Base-by-base conservation (phyloP, 495 filamentous ascomycete genomes). In the Pyrenopolyporus hunteri region DNA sequence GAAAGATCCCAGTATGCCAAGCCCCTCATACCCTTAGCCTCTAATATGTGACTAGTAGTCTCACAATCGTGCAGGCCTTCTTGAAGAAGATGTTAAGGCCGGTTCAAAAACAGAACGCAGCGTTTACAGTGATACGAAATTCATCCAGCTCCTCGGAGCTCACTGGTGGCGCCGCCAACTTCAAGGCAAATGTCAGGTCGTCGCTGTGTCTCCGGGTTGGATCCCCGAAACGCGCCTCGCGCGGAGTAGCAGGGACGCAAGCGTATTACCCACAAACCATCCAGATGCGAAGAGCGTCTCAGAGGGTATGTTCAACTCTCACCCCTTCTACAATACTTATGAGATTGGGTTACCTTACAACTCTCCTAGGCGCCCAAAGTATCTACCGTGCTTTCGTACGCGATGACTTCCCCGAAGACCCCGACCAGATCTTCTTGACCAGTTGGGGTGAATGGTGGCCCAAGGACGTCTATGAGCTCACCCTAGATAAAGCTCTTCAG, bases 151-250 rank as follows among this genome's bases (percentile, higher is more conserved):
- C 3, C 73, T 80, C 10, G 63, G 66, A 22, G 74, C 77, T 8
- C 77, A 80, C 42, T 80, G 77, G 77, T 80, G 78, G 78, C 77
- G 76, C 10, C 74, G 78, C n/a, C 66, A 77, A 50, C 67, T 80
- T 11, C 45, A 63, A 25, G 75, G 63, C 6, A 59, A 62, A 40
- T 73, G 69, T 44, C 26, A 54, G 6, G 73, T 80, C 3, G 73
- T 80, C 2, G 78, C 78, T 9, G 77, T 79, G 3, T 79, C 76
- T 13, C 78, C 78, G 0, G 78, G 78, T 2, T 40, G 79, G 3
- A 69, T 80, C 20, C 76, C 76, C 1, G 53, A 45, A 13, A 80
- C 78, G 0, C 69, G 68, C 3, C 59, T 80, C 17, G 33, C 33
- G 1, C 59, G 69, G 17, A 56, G 63, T 2, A 43, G 36, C 14